phyloP scores from a whole-genome alignment of 2,329 filamentous ascomycete species.

The Capronia coronata region DNA sequence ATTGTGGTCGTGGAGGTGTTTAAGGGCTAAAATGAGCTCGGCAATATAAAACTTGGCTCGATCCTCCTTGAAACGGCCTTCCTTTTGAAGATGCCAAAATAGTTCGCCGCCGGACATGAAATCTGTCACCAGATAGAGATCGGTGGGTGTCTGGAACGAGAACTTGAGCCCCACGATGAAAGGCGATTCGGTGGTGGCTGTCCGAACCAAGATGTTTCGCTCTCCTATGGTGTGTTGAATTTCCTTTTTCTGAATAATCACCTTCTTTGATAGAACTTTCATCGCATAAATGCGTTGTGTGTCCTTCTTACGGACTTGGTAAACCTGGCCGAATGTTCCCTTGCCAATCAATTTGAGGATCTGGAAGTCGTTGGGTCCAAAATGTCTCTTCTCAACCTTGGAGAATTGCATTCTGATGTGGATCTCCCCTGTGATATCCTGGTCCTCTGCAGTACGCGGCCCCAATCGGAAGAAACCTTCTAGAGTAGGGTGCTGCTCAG shows the following conservation, averaged over 20 bases:
- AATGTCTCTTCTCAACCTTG: conserved; percentile 79
- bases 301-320: conserved; percentile 96
- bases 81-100: conserved; percentile 97
- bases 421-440: conserved; percentile 75
- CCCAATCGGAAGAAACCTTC: conserved; percentile 81
- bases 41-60: conserved; percentile 98
- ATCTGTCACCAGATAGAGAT: conserved; percentile 96
- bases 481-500: conserved; percentile 63
- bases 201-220: conserved; percentile 92
- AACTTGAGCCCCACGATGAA: conserved; percentile 99
- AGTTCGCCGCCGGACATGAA: conserved; percentile 99
- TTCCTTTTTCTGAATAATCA: conserved; percentile 99
- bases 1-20: conserved; percentile 92
- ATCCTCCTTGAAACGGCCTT: conserved; percentile 89
- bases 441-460: conserved; percentile 71
- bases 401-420: conserved; percentile 82
- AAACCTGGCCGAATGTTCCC: conserved; percentile 96
- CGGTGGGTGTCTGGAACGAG: conserved; percentile 94
- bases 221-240: conserved; percentile 95
- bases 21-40: conserved; percentile 87
- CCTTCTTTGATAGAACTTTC: conserved; percentile 99
- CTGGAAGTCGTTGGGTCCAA: conserved; percentile 91
- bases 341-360: conserved; percentile 96
- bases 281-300: conserved; percentile 95
- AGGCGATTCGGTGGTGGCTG: conserved; percentile 88